Evolutionary conservation across 129 eudicot genomes (phyloP).

Genomic region (Escallonia herrerae): DNA sequence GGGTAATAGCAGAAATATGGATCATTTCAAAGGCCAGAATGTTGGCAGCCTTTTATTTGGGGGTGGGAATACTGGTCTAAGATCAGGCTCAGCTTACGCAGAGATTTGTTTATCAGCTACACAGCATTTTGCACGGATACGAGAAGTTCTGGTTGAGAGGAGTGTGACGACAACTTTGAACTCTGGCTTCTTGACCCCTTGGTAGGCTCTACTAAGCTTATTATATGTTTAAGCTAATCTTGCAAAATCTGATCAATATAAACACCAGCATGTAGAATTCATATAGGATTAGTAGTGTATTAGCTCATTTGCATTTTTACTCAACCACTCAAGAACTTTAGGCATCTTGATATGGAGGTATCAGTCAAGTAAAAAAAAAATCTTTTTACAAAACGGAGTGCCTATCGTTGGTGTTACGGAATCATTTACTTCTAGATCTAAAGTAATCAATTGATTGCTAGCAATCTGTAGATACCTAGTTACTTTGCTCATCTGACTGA

Average conservation of each 20-base stretch:
- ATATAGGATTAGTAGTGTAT: not conserved
- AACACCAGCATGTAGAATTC: not conserved
- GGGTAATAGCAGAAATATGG: conserved; percentile 39
- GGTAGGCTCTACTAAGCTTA: conserved; percentile 42
- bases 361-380: no score
- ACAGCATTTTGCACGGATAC: conserved; percentile 79
- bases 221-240: not conserved
- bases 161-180: conserved; percentile 83
- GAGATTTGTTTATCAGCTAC: conserved; percentile 85
- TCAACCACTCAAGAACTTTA: not conserved
- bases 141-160: conserved; percentile 80
- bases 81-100: conserved; percentile 61
- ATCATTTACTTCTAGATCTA: no score
- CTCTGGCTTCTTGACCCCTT: conserved; percentile 88
- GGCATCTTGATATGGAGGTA: not conserved
- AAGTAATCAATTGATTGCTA: no score
- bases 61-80: conserved; percentile 37
- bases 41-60: conserved; percentile 40
- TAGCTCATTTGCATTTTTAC: not conserved
- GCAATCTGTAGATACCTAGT: no score
- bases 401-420: no score
- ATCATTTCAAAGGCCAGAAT: conserved; percentile 34
- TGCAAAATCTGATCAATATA: not conserved
- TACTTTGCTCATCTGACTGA: no score
- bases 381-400: no score